Evolutionary conservation across 352 stramenopile genomes (phyloP).

Genomic region (Nothophytophthora sp.): DNA sequence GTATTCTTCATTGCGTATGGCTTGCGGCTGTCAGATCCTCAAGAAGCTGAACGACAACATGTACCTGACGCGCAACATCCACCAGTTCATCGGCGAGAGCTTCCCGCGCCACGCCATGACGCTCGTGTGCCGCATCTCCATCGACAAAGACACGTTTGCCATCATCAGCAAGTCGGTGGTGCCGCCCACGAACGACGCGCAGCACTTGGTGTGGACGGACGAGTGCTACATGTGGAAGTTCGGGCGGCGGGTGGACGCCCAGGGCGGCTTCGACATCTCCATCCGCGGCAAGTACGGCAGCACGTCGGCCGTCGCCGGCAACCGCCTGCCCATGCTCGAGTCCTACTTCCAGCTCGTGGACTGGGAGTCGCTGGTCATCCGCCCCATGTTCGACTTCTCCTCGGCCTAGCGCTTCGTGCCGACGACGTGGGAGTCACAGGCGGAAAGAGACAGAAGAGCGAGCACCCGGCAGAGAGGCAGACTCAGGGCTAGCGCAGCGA

Average conservation of each 20-base stretch:
- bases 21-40: slow-evolving; percentile 49
- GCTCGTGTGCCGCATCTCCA: slow-evolving; percentile 79
- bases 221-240: slow-evolving; percentile 90
- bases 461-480: slow-evolving; percentile 5
- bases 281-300: slow-evolving; percentile 82
- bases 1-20: not conserved
- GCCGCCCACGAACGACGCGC: slow-evolving; percentile 74
- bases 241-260: slow-evolving; percentile 44
- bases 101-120: slow-evolving; percentile 85
- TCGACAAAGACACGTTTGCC: slow-evolving; percentile 80
- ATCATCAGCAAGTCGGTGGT: slow-evolving; percentile 86
- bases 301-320: slow-evolving; percentile 79
- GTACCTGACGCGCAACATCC: slow-evolving; percentile 85
- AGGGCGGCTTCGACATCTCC: slow-evolving; percentile 73
- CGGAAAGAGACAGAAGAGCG: slow-evolving; percentile 15
- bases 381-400: slow-evolving; percentile 77
- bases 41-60: slow-evolving; percentile 88
- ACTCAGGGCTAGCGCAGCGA: slow-evolving; percentile 7
- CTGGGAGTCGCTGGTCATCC: slow-evolving; percentile 84
- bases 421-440: too few relatives aligned
- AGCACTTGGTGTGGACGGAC: slow-evolving; percentile 88
- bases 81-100: slow-evolving; percentile 88
- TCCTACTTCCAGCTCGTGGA: slow-evolving; percentile 86
- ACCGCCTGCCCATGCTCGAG: slow-evolving; percentile 84
- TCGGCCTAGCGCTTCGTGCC: slow-evolving; percentile 21